Evolutionary conservation across 768 basidiomycete genomes (phyloP).

Genomic region (Naganishia friedmannii): DNA sequence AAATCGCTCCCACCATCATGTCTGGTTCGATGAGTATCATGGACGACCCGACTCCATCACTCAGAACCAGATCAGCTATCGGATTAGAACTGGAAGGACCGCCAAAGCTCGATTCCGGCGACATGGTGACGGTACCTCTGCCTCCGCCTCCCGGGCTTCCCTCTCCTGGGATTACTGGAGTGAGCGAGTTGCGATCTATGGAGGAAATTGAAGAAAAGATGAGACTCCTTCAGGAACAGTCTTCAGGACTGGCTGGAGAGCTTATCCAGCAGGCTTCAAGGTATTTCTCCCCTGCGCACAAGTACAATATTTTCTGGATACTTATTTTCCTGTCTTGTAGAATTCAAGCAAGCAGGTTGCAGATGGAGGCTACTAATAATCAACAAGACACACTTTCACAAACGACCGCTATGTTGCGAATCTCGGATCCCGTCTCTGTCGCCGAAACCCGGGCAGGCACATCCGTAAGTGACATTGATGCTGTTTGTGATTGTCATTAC

Average conservation of each 20-base stretch:
- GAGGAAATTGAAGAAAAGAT: conserved; percentile 15
- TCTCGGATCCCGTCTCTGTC: background rate
- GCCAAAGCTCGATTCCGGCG: background rate
- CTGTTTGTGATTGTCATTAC: background rate
- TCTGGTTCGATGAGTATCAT: background rate
- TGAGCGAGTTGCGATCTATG: conserved; percentile 12
- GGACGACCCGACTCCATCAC: background rate
- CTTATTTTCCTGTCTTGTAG: conserved; percentile 8
- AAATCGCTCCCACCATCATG: background rate
- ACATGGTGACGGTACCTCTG: background rate
- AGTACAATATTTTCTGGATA: background rate
- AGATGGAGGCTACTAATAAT: background rate
- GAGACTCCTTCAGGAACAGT: conserved; percentile 10
- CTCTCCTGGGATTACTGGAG: background rate
- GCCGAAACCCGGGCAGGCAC: background rate
- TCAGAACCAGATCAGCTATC: background rate
- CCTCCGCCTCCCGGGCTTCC: conserved; percentile 8
- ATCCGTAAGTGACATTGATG: background rate
- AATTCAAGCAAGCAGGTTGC: conserved; percentile 5
- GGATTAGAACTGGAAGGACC: background rate
- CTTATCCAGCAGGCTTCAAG: conserved; percentile 12
- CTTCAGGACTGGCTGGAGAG: conserved; percentile 13
- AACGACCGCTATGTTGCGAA: background rate
- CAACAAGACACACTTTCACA: background rate
- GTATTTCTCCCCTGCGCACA: background rate